Conservation (phyloP, 768 basidiomycete genomes). For the Paxillus ammoniavirescens region DNA sequence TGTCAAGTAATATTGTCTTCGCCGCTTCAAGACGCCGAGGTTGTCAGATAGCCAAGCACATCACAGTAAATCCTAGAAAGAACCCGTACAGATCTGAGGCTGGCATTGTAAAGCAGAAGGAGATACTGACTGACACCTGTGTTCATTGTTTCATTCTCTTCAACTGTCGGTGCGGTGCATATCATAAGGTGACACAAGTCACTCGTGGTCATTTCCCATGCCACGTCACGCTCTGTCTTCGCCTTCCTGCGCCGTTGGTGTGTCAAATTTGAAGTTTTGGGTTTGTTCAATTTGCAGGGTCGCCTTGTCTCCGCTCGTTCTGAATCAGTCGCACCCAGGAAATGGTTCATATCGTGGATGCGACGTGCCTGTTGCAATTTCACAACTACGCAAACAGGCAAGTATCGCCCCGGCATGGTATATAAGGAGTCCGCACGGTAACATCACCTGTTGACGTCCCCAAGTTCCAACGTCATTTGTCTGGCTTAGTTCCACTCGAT, state of each 20-base stretch:
- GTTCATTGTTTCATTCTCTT: conserved; percentile 18
- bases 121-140: neutral
- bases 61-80: conserved; percentile 14
- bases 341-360: conserved; percentile 11
- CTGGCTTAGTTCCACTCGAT: neutral
- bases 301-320: conserved; percentile 12
- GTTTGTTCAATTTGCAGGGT: conserved; percentile 10
- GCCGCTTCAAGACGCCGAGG: conserved; percentile 8
- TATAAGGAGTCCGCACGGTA: conserved; percentile 23
- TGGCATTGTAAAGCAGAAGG: neutral
- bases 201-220: conserved; percentile 13
- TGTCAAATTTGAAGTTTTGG: conserved; percentile 1
- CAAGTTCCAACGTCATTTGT: conserved; percentile 7
- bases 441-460: conserved; percentile 12
- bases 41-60: neutral
- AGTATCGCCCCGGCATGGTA: conserved; percentile 25
- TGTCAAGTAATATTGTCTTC: conserved; percentile 21
- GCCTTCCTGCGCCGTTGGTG: neutral
- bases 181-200: too few relatives aligned
- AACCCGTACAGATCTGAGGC: conserved; percentile 4
- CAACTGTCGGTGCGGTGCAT: conserved; percentile 10
- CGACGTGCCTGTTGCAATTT: conserved; percentile 22
- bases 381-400: conserved; percentile 7
- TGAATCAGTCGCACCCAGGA: conserved; percentile 7
- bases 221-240: conserved; percentile 8